Percentiles rank a stretch among this genome's conserved stretches.
Conservation (phyloP, 2,329 filamentous ascomycete genomes). For the Helminthosporium solani region DNA sequence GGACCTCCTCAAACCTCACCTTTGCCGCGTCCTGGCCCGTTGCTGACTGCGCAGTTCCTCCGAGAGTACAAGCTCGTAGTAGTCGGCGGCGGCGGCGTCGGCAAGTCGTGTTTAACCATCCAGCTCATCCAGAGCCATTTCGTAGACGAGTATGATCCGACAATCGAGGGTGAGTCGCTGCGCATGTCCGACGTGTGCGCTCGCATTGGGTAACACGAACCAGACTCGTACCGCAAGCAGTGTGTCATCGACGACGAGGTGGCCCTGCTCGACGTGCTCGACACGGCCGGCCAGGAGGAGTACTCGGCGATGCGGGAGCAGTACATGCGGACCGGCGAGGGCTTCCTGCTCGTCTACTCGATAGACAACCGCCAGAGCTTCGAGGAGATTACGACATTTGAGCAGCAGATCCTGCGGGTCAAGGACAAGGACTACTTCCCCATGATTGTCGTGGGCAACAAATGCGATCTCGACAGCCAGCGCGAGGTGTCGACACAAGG, state of each 20-base stretch:
- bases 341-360: conserved; percentile 95
- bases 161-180: conserved; percentile 79
- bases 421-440: conserved; percentile 99
- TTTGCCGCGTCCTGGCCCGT: too few relatives aligned
- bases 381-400: conserved; percentile 97
- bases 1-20: conserved; percentile 1
- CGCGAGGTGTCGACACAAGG: conserved; percentile 89
- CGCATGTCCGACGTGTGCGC: conserved; percentile 2
- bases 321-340: conserved; percentile 99
- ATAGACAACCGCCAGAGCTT: conserved; percentile 97
- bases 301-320: conserved; percentile 99
- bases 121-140: conserved; percentile 83
- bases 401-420: conserved; percentile 96
- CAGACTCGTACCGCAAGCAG: conserved; percentile 99
- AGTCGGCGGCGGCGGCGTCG: conserved; percentile 95
- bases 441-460: conserved; percentile 98
- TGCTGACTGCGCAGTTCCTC: conserved; percentile 47
- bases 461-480: conserved; percentile 95
- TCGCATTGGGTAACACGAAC: conserved; percentile 12
- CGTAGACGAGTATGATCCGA: conserved; percentile 98
- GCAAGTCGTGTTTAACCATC: conserved; percentile 98
- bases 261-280: conserved; percentile 93
- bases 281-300: conserved; percentile 97
- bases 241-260: conserved; percentile 98
- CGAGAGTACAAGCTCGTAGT: conserved; percentile 69